Evolutionary conservation across 768 basidiomycete genomes (phyloP).

Genomic region (Lactarius quietus): DNA sequence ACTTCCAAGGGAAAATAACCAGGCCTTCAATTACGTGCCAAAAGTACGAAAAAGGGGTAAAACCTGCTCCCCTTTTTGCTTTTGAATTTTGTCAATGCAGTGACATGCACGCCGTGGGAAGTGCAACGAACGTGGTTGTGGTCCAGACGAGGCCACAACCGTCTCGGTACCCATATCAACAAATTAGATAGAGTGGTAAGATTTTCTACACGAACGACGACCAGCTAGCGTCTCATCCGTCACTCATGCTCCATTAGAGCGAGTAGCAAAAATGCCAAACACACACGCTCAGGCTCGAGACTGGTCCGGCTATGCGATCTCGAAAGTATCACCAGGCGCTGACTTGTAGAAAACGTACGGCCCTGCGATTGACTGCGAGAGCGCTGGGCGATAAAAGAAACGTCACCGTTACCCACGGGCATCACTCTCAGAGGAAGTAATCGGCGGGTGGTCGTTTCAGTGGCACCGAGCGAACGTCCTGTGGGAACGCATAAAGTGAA

Average conservation of each 20-base stretch:
- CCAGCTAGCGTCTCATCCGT: not conserved
- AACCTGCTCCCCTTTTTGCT: not conserved
- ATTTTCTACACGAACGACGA: not conserved
- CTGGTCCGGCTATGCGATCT: not conserved
- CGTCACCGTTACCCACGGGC: not conserved
- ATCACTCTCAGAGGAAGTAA: slow-evolving; percentile 61
- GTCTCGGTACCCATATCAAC: not conserved
- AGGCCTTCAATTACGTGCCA: not conserved
- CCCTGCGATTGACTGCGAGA: not conserved
- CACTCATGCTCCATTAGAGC: not conserved
- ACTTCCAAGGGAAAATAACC: not conserved
- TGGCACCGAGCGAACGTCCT: slow-evolving; percentile 82
- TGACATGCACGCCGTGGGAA: not conserved
- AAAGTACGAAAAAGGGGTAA: not conserved
- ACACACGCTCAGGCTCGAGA: not conserved
- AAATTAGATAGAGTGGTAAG: not conserved
- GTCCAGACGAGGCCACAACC: not conserved
- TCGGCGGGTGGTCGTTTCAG: slow-evolving; percentile 84
- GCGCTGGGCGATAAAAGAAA: not conserved
- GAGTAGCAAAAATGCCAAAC: not conserved
- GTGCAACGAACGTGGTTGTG: not conserved
- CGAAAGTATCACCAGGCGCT: not conserved
- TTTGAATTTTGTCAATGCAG: not conserved
- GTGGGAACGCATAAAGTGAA: not conserved
- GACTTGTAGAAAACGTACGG: not conserved